Base-by-base conservation (phyloP, 176 grass and related monocot genomes). In the Lolium perenne region DNA sequence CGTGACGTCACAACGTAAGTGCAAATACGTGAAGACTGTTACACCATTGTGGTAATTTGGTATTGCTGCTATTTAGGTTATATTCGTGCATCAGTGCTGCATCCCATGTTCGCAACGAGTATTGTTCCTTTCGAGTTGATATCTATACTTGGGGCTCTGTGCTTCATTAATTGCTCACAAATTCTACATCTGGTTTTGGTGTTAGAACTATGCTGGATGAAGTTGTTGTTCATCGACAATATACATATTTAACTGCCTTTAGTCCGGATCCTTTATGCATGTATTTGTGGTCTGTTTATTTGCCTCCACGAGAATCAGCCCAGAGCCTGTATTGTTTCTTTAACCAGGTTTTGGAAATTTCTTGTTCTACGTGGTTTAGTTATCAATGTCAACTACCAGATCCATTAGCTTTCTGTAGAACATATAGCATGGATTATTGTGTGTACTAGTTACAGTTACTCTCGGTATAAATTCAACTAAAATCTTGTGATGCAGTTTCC, bases 1-100 rank as follows among this genome's bases (percentile, higher is more conserved):
- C 91, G 95, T 83, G 93, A 98, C 13, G 88, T 85, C 74, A 94
- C 83, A 95, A 98, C 81, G 95, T 97, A 87, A 92, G 84, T 74
- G 49, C 10, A 69, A 61, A 71, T 77, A 67, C 23, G 22, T 13
- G 6, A 38, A 59, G 18, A 40, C 20, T 21, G n/a, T 84, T 67
- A 14, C 38, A 13, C 50, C 25, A 58, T 60, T 10, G 20, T 41
- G 58, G 13, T 48, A 20, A 20, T 81, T 76, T 22, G 20, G 20
- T 55, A 53, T 10, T 74, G 38, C 17, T 89, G 38, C 46, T 35
- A 17, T 73, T 74, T 73, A 46, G 29, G 20, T 88, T 59, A 40
- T 47, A 12, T 66, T 68, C 16, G 73, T 79, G 38, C 47, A 68
- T 87, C 29, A 46, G 49, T 77, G 49, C 50, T n/a, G 26, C 4